A percentile compares a stretch with the other conserved stretches of the same genome.
Conservation (phyloP, 371 early-diverging fungal species). For the Vairimorpha ceranae region DNA sequence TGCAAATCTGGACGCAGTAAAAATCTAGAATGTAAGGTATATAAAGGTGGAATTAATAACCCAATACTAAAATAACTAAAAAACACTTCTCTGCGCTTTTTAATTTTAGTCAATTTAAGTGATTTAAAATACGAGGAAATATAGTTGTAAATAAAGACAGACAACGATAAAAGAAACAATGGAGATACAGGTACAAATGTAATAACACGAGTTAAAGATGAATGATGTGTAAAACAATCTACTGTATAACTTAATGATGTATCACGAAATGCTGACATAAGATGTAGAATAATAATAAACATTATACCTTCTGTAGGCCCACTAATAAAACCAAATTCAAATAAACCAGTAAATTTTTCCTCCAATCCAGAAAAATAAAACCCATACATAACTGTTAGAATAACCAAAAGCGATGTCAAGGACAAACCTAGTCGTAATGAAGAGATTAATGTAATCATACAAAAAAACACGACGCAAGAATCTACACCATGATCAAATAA, state of each 20-base stretch:
- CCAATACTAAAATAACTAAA: not conserved
- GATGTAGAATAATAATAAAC: conserved; percentile 53
- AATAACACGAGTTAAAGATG: not conserved
- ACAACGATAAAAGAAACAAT: not conserved
- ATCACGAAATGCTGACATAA: conserved; percentile 14
- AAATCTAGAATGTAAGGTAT: not conserved
- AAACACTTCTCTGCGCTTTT: not conserved
- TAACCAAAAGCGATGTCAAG: conserved; percentile 28
- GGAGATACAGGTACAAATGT: not conserved
- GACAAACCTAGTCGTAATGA: conserved; percentile 63
- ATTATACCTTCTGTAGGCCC: conserved; percentile 89
- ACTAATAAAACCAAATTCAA: conserved; percentile 80
- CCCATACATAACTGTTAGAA: conserved; percentile 54
- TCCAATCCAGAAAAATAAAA: conserved; percentile 84
- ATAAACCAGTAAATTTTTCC: conserved; percentile 80
- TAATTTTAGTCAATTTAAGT: not conserved
- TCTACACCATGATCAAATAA: conserved; percentile 68
- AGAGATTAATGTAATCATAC: conserved; percentile 61
- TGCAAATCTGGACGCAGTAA: not conserved
- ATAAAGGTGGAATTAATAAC: not conserved
- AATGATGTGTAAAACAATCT: not conserved
- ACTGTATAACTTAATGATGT: not conserved
- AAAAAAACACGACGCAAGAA: conserved; percentile 49
- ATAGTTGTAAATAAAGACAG: conserved; percentile 1
- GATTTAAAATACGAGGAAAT: not conserved